Evolutionary conservation across 164 flowering plant genomes (phyloP).

Genomic region (Annona cherimola): DNA sequence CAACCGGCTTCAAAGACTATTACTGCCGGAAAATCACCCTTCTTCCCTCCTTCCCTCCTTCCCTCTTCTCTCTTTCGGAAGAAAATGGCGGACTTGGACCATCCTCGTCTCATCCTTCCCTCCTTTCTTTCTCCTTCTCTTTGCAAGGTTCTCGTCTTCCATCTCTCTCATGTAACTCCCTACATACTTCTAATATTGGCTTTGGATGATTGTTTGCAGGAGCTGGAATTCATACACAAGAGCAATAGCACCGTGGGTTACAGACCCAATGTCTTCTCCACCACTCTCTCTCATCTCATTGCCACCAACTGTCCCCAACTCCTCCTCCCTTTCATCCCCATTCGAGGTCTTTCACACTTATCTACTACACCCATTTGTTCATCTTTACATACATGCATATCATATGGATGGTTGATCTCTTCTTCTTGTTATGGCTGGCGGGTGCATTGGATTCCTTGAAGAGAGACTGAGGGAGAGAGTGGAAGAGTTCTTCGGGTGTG

Average conservation of each 20-base stretch:
- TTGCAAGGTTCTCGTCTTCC: slow-evolving; percentile 48
- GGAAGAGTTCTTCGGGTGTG: slow-evolving; percentile 85
- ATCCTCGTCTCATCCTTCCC: slow-evolving; percentile 59
- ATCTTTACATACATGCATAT: background rate
- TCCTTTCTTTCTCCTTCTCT: slow-evolving; percentile 47
- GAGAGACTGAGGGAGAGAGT: slow-evolving; percentile 80
- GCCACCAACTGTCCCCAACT: slow-evolving; percentile 78
- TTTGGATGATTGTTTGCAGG: slow-evolving; percentile 28
- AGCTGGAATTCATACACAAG: slow-evolving; percentile 86
- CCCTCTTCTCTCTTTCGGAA: background rate
- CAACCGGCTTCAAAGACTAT: no score
- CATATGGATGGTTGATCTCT: background rate
- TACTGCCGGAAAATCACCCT: background rate
- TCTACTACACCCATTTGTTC: background rate
- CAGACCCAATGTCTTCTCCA: slow-evolving; percentile 83
- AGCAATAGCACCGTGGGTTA: slow-evolving; percentile 83
- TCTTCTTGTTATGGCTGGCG: background rate
- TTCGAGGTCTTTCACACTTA: slow-evolving; percentile 50
- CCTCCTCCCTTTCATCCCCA: slow-evolving; percentile 67
- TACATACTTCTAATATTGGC: background rate
- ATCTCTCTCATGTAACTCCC: slow-evolving; percentile 1
- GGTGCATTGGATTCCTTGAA: slow-evolving; percentile 10
- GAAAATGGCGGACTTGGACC: slow-evolving; percentile 28
- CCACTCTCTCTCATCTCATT: slow-evolving; percentile 89
- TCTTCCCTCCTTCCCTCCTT: background rate